Conservation (phyloP, 768 basidiomycete species). For the Suillus americanus region DNA sequence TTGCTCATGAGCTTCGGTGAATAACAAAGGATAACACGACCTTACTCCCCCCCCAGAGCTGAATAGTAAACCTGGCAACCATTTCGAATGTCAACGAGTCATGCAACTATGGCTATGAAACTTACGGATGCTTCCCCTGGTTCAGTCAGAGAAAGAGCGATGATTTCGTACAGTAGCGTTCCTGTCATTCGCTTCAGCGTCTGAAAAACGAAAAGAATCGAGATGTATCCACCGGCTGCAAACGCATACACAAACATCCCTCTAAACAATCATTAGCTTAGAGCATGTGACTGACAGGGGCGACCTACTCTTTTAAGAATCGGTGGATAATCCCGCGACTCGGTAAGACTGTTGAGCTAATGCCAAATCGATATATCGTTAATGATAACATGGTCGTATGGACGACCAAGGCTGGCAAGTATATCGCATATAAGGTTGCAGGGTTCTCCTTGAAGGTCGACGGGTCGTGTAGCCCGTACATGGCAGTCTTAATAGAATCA, state of each 20-base stretch:
- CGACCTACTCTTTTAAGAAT: constrained; percentile 21
- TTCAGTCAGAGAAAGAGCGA: constrained; percentile 11
- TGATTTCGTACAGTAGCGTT: constrained; percentile 16
- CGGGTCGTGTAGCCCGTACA: neutral
- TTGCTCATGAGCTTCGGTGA: neutral
- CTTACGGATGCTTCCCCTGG: constrained; percentile 12
- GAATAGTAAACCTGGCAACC: constrained; percentile 12
- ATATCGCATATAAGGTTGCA: constrained; percentile 9
- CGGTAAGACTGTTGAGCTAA: constrained; percentile 7
- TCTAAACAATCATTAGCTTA: constrained; percentile 7
- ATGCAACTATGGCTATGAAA: neutral
- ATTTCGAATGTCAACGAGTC: neutral
- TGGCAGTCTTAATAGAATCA: neutral
- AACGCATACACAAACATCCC: constrained; percentile 24
- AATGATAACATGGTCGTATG: constrained; percentile 18
- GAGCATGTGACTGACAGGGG: neutral
- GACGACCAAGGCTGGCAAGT: constrained; percentile 12
- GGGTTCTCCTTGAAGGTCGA: neutral
- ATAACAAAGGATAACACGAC: neutral
- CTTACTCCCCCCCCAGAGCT: constrained; percentile 14
- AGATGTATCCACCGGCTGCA: constrained; percentile 12
- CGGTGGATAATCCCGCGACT: constrained; percentile 15
- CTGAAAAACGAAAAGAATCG: neutral
- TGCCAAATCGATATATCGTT: constrained; percentile 18
- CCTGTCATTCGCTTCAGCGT: constrained; percentile 9